Percentiles rank a stretch among this genome's conserved stretches.
phyloP scores from a whole-genome alignment of 2,329 filamentous ascomycete genomes.

The Cercospora sojina region DNA sequence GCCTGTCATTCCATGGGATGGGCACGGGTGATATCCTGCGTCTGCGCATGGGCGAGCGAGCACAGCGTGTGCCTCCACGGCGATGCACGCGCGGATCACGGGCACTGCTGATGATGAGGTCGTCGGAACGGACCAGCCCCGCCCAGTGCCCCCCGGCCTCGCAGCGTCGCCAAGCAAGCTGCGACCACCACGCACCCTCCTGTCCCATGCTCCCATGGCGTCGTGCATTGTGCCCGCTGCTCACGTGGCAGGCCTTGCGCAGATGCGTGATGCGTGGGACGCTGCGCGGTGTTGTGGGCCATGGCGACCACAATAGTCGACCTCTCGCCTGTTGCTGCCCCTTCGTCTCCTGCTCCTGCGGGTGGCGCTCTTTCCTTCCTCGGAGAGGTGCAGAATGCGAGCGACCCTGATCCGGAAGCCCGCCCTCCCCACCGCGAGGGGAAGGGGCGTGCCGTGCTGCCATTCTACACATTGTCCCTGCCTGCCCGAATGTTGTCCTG shows the following conservation, averaged over 20 bases:
- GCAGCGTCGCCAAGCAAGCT: too few species aligned
- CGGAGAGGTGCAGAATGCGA: neutral
- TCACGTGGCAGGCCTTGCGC: too few species aligned
- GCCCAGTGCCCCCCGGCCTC: neutral
- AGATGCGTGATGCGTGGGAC: too few species aligned
- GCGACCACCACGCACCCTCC: too few species aligned
- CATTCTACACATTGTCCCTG: neutral
- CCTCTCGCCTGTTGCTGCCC: neutral
- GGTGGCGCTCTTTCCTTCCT: slow-evolving; percentile 3
- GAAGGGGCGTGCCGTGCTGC: neutral
- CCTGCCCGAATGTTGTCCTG: neutral
- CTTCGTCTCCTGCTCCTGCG: neutral
- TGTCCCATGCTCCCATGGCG: too few species aligned
- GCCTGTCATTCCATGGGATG: neutral
- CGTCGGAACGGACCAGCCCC: neutral
- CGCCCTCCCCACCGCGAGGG: too few species aligned
- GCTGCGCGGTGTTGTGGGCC: too few species aligned
- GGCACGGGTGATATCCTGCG: neutral
- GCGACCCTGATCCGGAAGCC: neutral
- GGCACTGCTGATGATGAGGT: neutral
- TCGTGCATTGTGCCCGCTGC: too few species aligned
- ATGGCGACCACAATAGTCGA: neutral
- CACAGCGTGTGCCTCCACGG: neutral
- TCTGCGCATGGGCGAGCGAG: neutral
- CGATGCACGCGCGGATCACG: neutral